phyloP scores from a whole-genome alignment of 192 early-diverging fungal genomes.

The Gamsiella multidivaricata region DNA sequence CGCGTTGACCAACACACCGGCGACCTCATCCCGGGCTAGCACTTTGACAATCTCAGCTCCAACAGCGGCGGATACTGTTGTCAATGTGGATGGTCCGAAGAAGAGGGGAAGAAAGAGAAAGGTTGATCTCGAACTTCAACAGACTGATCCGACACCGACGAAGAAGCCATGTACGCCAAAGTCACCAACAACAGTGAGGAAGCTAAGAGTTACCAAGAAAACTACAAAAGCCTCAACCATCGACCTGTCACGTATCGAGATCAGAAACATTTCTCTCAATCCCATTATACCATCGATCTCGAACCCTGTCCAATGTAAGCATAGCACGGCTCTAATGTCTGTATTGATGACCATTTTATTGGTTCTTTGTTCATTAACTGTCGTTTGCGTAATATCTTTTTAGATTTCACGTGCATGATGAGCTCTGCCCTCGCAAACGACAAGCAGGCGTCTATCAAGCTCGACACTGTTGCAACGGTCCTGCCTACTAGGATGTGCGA shows the following conservation, averaged over 20 bases:
- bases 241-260: slow-evolving; percentile 19
- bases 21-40: no score
- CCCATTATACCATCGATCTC: slow-evolving; percentile 14
- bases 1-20: not conserved
- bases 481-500: slow-evolving; percentile 17
- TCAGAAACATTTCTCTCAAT: slow-evolving; percentile 46
- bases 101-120: not conserved
- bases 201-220: not conserved
- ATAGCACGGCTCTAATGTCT: no score
- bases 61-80: slow-evolving; percentile 1
- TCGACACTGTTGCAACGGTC: slow-evolving; percentile 10
- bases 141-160: not conserved
- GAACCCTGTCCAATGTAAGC: slow-evolving; percentile 17
- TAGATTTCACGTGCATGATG: slow-evolving; percentile 40
- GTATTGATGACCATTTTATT: no score
- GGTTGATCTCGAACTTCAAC: no score
- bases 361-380: not conserved
- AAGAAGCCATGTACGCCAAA: not conserved
- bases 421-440: slow-evolving; percentile 27
- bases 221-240: not conserved
- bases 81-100: not conserved
- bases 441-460: slow-evolving; percentile 27
- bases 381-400: not conserved
- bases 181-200: not conserved
- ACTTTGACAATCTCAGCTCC: not conserved